Percentiles rank a stretch among this genome's conserved stretches.
Evolutionary conservation across 768 basidiomycete species (phyloP).

Genomic region (Lactarius deliciosus): DNA sequence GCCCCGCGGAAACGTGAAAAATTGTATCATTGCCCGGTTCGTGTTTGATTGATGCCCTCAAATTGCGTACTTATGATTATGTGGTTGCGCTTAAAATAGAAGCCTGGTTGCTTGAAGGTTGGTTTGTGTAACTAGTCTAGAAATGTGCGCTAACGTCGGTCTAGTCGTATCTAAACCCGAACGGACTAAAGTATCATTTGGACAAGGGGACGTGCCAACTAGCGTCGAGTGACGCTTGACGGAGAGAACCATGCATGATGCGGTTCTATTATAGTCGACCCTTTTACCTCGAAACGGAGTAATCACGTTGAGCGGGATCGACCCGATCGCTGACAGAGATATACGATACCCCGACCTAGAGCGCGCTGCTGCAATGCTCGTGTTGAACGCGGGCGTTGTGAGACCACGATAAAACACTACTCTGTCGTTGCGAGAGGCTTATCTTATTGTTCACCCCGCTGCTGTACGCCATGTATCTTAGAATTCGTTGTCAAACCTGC

Average conservation of each 20-base stretch:
- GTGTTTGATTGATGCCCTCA: not conserved
- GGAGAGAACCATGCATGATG: not conserved
- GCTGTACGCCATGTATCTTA: conserved; percentile 27
- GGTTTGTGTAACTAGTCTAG: conserved; percentile 26
- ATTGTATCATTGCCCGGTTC: conserved; percentile 29
- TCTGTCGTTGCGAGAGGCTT: conserved; percentile 19
- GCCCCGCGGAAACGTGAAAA: conserved; percentile 29
- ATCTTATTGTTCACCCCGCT: conserved; percentile 17
- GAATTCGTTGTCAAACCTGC: conserved; percentile 12
- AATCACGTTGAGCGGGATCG: conserved; percentile 10
- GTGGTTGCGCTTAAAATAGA: conserved; percentile 32
- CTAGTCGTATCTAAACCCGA: conserved; percentile 62
- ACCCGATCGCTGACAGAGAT: conserved; percentile 15
- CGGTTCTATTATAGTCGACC: not conserved
- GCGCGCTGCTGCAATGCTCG: conserved; percentile 8
- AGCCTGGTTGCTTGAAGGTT: conserved; percentile 54
- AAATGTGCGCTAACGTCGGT: conserved; percentile 16
- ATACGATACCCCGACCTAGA: conserved; percentile 27
- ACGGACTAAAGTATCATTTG: conserved; percentile 66
- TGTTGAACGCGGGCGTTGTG: conserved; percentile 20
- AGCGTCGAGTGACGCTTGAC: conserved; percentile 28
- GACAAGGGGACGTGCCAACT: conserved; percentile 64
- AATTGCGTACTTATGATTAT: conserved; percentile 3
- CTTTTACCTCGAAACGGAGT: conserved; percentile 8
- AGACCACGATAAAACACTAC: conserved; percentile 12